phyloP scores from a whole-genome alignment of 176 grass and related monocot species.

The Eleusine coracana region DNA sequence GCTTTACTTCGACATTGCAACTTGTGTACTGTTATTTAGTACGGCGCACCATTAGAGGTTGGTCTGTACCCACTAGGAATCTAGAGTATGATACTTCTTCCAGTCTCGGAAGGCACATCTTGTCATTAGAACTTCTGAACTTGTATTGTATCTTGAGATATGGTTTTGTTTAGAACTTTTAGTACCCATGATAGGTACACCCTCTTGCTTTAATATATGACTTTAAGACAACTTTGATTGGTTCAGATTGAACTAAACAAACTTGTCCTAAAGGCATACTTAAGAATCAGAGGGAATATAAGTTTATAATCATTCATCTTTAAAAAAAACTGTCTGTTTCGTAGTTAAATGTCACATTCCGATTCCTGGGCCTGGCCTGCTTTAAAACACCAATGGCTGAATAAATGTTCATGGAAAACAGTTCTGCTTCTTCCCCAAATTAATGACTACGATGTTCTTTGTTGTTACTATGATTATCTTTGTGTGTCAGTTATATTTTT shows the following conservation, averaged over 20 bases:
- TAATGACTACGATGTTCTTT: not conserved
- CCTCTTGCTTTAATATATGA: not conserved
- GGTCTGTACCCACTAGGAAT: conserved; percentile 5
- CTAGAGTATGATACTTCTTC: not conserved
- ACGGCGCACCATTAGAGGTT: conserved; percentile 10
- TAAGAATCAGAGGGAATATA: not conserved
- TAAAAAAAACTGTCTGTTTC: too few relatives aligned
- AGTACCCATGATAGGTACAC: not conserved
- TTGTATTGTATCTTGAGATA: not conserved
- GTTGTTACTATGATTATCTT: conserved; percentile 3
- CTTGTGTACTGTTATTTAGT: conserved; percentile 15
- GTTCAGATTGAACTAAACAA: not conserved
- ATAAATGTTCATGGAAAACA: conserved; percentile 1
- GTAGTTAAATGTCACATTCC: not conserved
- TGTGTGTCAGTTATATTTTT: not conserved
- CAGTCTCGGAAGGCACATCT: not conserved
- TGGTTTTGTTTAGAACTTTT: conserved; percentile 26
- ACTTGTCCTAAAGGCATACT: not conserved
- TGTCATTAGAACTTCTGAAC: not conserved
- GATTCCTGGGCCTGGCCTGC: not conserved
- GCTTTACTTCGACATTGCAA: conserved; percentile 46
- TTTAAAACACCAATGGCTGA: not conserved
- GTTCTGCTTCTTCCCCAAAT: not conserved
- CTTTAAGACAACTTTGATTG: not conserved
- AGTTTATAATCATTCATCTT: not conserved